These are phyloP conservation scores for Pichia scutulata DNA, from an alignment of 805 yeast genomes.

Conservation along the genomic window DNA sequence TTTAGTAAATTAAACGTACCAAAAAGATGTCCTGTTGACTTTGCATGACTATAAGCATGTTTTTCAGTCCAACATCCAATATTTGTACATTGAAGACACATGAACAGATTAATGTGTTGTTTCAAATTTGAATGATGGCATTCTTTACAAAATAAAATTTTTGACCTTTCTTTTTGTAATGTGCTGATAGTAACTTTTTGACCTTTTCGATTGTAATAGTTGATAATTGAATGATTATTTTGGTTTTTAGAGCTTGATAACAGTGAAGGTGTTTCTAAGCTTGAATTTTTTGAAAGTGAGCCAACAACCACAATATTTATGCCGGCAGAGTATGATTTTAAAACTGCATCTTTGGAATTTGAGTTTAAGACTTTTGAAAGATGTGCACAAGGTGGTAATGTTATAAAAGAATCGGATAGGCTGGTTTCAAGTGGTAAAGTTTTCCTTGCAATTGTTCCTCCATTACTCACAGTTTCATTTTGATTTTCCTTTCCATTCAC, in stretches of 20 bases:
- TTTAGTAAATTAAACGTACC: conserved; percentile 28
- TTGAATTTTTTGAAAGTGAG: conserved; percentile 7
- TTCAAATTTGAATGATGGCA: conserved; percentile 29
- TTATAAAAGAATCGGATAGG: conserved; percentile 16
- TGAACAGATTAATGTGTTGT: conserved; percentile 28
- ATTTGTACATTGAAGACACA: conserved; percentile 74
- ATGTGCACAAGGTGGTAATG: conserved; percentile 44
- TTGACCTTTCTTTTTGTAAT: conserved; percentile 35
- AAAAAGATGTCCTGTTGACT: conserved; percentile 42
- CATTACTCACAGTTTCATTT: no score
- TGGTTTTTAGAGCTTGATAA: neutral
- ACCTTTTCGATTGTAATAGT: conserved; percentile 29
- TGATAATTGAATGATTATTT: neutral
- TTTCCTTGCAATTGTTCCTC: neutral
- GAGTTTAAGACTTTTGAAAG: conserved; percentile 40
- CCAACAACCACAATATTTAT: conserved; percentile 33
- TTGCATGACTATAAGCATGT: conserved; percentile 43
- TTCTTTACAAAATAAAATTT: conserved; percentile 42
- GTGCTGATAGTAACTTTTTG: conserved; percentile 30
- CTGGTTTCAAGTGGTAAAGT: neutral
- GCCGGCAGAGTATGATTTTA: conserved; percentile 44
- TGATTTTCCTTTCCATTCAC: neutral
- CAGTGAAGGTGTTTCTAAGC: neutral
- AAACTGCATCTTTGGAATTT: conserved; percentile 41
- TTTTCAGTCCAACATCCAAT: conserved; percentile 56